Evolutionary conservation across 2,329 filamentous ascomycete genomes (phyloP).

Genomic region (Amylocarpus encephaloides): DNA sequence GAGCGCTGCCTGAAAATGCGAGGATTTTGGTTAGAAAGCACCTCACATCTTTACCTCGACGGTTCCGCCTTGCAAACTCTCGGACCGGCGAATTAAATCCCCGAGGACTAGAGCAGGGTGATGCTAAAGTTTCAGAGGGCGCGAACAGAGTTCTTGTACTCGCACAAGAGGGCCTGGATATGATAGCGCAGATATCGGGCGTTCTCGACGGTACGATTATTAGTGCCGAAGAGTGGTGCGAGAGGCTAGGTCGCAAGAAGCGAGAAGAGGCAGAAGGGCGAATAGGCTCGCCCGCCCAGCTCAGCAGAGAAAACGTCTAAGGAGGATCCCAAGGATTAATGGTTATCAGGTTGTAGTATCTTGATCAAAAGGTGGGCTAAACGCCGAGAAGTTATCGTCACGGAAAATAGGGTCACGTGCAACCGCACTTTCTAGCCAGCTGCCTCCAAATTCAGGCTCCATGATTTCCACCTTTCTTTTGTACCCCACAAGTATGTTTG

Average conservation of each 20-base stretch:
- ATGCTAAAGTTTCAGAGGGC: slow-evolving; percentile 43
- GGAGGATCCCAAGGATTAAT: slow-evolving; percentile 2
- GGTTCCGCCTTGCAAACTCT: slow-evolving; percentile 69
- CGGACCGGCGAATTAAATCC: slow-evolving; percentile 27
- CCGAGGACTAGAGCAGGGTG: slow-evolving; percentile 35
- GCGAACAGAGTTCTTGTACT: slow-evolving; percentile 78
- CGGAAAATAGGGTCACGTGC: too few species aligned
- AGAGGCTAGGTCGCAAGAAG: slow-evolving; percentile 54
- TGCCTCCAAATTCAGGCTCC: too few species aligned
- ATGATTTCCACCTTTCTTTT: too few species aligned
- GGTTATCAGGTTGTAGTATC: slow-evolving; percentile 8
- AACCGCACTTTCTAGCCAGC: too few species aligned
- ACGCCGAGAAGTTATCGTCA: neutral
- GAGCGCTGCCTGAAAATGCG: slow-evolving; percentile 84
- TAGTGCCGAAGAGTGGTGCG: slow-evolving; percentile 88
- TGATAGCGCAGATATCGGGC: slow-evolving; percentile 85
- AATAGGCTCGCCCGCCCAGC: slow-evolving; percentile 3
- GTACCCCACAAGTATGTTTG: too few species aligned
- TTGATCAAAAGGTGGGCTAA: slow-evolving; percentile 21
- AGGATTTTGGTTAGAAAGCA: slow-evolving; percentile 75
- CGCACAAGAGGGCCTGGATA: slow-evolving; percentile 84
- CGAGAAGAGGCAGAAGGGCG: slow-evolving; percentile 24
- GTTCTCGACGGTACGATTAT: slow-evolving; percentile 85
- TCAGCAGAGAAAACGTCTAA: slow-evolving; percentile 4
- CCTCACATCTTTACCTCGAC: slow-evolving; percentile 74